Conservation (phyloP, 2,329 filamentous ascomycete species). For the Tolypocladium endophyticum region DNA sequence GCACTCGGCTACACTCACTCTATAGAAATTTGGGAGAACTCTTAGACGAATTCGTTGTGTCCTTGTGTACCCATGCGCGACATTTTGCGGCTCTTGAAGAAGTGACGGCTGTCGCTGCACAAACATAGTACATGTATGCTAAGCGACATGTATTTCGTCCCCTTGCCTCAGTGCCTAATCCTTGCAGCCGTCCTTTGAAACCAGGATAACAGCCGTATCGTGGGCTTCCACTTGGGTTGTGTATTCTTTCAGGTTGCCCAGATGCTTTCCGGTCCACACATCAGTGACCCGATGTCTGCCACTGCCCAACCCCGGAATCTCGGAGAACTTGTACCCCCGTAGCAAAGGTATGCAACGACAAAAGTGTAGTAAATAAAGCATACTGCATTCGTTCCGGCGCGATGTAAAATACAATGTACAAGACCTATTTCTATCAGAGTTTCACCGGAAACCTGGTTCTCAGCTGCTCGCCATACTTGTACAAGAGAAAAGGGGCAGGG, state of each 20-base stretch:
- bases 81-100: no score
- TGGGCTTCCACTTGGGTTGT: constrained; percentile 19
- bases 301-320: constrained; percentile 28
- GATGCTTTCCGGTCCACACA: constrained; percentile 32
- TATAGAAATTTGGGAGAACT: no score
- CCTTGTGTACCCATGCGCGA: no score
- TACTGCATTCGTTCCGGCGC: neutral
- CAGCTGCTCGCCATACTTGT: neutral
- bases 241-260: constrained; percentile 22
- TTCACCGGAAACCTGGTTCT: neutral
- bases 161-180: no score
- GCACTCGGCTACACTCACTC: neutral
- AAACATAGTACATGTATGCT: no score
- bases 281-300: constrained; percentile 28
- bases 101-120: no score
- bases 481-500: neutral
- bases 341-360: no score
- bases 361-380: no score
- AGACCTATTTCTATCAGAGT: neutral
- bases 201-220: constrained; percentile 21
- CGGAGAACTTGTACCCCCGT: no score
- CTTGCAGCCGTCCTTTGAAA: neutral
- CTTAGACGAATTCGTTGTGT: no score
- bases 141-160: no score
- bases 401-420: neutral